These are phyloP conservation scores for Xylaria bambusicola DNA, from an alignment of 495 filamentous ascomycete species.

Conservation along the genomic window DNA sequence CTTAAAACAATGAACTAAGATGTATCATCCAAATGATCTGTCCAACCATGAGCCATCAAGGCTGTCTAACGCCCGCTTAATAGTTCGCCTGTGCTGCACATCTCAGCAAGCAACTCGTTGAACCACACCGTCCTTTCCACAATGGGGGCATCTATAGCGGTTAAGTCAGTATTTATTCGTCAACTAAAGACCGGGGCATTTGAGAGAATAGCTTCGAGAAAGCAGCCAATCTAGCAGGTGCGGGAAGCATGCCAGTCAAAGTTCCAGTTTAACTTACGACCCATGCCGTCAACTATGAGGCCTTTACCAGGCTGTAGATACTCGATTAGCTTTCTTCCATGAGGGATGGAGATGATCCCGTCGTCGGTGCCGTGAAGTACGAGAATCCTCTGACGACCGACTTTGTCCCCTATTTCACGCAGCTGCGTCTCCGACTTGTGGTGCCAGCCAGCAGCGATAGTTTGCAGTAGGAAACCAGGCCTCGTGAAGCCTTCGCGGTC, in stretches of 20 bases:
- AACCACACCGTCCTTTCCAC: constrained; percentile 66
- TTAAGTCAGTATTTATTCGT: not conserved
- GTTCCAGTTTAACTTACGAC: constrained; percentile 40
- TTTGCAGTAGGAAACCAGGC: constrained; percentile 72
- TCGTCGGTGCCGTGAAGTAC: constrained; percentile 74
- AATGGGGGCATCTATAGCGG: constrained; percentile 53
- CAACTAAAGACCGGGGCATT: not conserved
- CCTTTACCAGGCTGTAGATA: constrained; percentile 51
- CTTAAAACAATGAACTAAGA: not conserved
- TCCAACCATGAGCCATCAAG: not conserved
- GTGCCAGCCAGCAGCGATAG: constrained; percentile 79
- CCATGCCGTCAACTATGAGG: constrained; percentile 62
- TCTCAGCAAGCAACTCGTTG: constrained; percentile 57
- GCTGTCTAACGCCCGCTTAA: constrained; percentile 29
- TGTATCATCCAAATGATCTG: not conserved
- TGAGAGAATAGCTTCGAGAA: not conserved
- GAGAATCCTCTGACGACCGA: constrained; percentile 72
- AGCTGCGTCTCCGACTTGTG: constrained; percentile 67
- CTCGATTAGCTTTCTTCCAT: constrained; percentile 61
- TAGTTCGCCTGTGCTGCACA: constrained; percentile 42
- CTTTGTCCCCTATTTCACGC: constrained; percentile 58
- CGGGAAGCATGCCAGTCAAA: not conserved
- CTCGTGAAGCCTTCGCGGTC: constrained; percentile 57
- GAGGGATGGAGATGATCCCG: constrained; percentile 69
- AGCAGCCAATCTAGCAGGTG: too few species aligned